Conservation (phyloP, 2,329 filamentous ascomycete genomes). For the Colletotrichum spaethianum region DNA sequence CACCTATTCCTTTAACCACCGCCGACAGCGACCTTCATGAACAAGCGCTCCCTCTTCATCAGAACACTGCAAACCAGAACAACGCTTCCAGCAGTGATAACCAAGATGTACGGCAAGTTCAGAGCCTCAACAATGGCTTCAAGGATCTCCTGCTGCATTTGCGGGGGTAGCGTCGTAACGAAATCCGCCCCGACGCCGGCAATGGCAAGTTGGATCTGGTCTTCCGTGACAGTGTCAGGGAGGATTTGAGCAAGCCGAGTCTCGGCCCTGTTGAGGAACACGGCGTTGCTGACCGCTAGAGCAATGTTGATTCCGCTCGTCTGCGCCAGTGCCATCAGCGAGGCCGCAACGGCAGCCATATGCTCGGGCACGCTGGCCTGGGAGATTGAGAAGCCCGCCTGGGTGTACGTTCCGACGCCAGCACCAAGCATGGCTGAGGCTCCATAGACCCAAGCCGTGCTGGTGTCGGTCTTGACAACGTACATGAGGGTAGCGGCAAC, state of each 20-base stretch:
- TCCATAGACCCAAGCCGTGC: constrained; percentile 48
- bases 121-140: constrained; percentile 46
- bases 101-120: constrained; percentile 40
- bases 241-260: constrained; percentile 45
- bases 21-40: constrained; percentile 20
- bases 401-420: constrained; percentile 52
- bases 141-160: constrained; percentile 43
- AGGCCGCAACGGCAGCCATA: constrained; percentile 25
- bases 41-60: constrained; percentile 38
- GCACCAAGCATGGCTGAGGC: constrained; percentile 56
- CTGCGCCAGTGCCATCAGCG: constrained; percentile 31
- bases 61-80: constrained; percentile 46
- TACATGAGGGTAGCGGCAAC: constrained; percentile 54
- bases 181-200: constrained; percentile 38
- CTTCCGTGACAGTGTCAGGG: constrained; percentile 43
- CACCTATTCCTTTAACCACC: constrained; percentile 1
- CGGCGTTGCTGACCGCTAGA: constrained; percentile 38
- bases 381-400: constrained; percentile 49
- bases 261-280: constrained; percentile 51
- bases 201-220: constrained; percentile 46
- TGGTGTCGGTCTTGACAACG: constrained; percentile 45
- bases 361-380: constrained; percentile 21
- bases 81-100: constrained; percentile 56
- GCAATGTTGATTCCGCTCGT: constrained; percentile 38
- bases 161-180: constrained; percentile 28